Conservation (phyloP, 78 protist genomes). For the Dictyostelium firmibasis region DNA sequence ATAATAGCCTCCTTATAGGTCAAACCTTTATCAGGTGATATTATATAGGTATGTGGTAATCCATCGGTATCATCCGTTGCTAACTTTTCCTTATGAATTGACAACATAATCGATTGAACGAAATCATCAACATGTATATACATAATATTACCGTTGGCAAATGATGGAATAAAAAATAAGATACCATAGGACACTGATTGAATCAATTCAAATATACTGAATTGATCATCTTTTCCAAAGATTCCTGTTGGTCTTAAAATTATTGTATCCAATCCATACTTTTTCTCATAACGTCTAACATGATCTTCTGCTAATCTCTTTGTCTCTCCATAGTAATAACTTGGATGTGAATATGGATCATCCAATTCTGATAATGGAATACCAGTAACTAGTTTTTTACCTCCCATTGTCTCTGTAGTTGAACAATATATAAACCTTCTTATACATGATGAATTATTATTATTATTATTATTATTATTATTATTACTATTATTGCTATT, state of each 20-base stretch:
- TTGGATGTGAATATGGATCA: neutral
- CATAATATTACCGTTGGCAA: slow-evolving; percentile 44
- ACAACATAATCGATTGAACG: neutral
- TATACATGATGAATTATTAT: neutral
- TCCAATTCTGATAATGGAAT: neutral
- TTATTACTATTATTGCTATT: neutral
- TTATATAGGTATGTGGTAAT: slow-evolving; percentile 46
- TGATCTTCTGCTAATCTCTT: slow-evolving; percentile 29
- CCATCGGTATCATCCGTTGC: neutral
- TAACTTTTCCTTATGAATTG: neutral
- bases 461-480: neutral
- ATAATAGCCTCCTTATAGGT: slow-evolving; percentile 2
- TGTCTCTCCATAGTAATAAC: slow-evolving; percentile 50
- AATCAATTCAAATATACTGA: slow-evolving; percentile 32
- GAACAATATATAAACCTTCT: slow-evolving; percentile 63
- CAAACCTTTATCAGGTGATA: slow-evolving; percentile 34
- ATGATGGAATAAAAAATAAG: slow-evolving; percentile 40
- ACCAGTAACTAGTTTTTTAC: slow-evolving; percentile 3
- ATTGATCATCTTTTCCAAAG: slow-evolving; percentile 39
- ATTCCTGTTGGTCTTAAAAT: slow-evolving; percentile 43
- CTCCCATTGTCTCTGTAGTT: slow-evolving; percentile 60
- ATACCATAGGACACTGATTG: slow-evolving; percentile 48
- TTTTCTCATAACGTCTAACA: neutral
- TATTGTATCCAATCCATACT: slow-evolving; percentile 15
- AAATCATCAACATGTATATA: slow-evolving; percentile 54